Base-by-base conservation (phyloP, 2,329 filamentous ascomycete genomes). In the Fusarium armeniacum region DNA sequence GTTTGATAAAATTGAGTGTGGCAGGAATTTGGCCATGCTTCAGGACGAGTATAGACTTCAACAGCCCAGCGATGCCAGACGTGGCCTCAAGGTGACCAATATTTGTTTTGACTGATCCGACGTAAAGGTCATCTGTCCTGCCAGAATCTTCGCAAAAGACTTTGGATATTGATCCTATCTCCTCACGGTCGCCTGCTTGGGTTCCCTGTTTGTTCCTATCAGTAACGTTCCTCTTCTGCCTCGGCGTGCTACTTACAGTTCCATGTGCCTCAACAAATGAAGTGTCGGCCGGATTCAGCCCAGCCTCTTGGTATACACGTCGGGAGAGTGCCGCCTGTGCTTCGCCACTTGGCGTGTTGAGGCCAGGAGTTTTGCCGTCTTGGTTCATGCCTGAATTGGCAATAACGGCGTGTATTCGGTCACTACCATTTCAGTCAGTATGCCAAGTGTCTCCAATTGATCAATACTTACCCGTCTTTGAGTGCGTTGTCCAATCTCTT, bases 311-410 rank as follows among this genome's bases (percentile, higher is more conserved):
- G 26, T 59, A 59, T 20, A 59, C 56, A 6, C 50, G 51, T 11
- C 24, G 20, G 6, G 56, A 59, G 11, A 59, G 51, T 3, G 56
- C 56, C 5, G 51, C 56, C 12, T 59, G 50, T 11, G 56, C 50
- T 6, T 59, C 40, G 1, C 50, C 20, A 15, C 57, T 59, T n/a
- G 57, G 57, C 5, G 57, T 59, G 6, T 59, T 59, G 6, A 59
- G 26, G 15, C 57, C 57, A 0, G 51, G 57, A 7, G 57, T 59
- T 22, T 59, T 59, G 6, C 51, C 51, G 20, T 59, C 57, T 46
- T 59, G 57, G 11, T 59, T 59, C 51, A 59, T 46, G 18, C 57
- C 57, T 24, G 51, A 59, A 5, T 57, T 59, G 13, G 57, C 57
- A 18, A 59, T 59, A 6, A 59, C 22, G 2, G 57, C 57, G 20